A percentile compares a stretch with the other conserved stretches of the same genome.
phyloP scores from a whole-genome alignment of 2,329 filamentous ascomycete genomes.

The Neopestalotiopsis sp. region DNA sequence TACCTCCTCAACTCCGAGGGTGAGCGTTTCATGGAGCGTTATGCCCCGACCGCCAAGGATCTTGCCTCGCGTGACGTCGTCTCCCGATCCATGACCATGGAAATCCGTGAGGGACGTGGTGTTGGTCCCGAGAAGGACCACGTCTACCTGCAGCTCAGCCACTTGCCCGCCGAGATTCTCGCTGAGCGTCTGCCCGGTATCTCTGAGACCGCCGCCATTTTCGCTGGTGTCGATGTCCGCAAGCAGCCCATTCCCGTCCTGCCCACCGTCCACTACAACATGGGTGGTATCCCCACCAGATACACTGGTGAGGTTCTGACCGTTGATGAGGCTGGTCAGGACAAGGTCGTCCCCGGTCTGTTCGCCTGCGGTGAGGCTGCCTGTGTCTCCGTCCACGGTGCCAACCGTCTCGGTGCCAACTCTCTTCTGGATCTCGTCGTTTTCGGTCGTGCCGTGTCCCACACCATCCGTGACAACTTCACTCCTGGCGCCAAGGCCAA shows the following conservation, averaged over 20 bases:
- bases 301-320: slow-evolving; percentile 97
- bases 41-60: slow-evolving; percentile 97
- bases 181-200: slow-evolving; percentile 98
- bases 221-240: slow-evolving; percentile 93
- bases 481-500: slow-evolving; percentile 81
- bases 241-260: slow-evolving; percentile 97
- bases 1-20: slow-evolving; percentile 97
- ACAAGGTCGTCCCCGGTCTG: slow-evolving; percentile 92
- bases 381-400: slow-evolving; percentile 97
- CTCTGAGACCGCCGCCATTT: slow-evolving; percentile 97
- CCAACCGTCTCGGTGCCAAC: slow-evolving; percentile 97
- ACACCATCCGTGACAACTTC: slow-evolving; percentile 96
- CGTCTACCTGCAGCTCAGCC: slow-evolving; percentile 97
- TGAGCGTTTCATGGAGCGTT: slow-evolving; percentile 99
- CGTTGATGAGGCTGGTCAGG: slow-evolving; percentile 82
- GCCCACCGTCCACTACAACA: slow-evolving; percentile 99
- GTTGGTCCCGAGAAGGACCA: slow-evolving; percentile 97
- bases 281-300: slow-evolving; percentile 97
- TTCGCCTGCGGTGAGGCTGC: slow-evolving; percentile 97
- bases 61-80: slow-evolving; percentile 95
- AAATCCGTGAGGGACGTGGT: slow-evolving; percentile 97
- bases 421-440: slow-evolving; percentile 97
- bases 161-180: slow-evolving; percentile 89
- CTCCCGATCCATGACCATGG: slow-evolving; percentile 96
- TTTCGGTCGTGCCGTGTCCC: slow-evolving; percentile 95